Conservation (phyloP, 2,329 filamentous ascomycete genomes). For the Thielaviopsis ethacetica region DNA sequence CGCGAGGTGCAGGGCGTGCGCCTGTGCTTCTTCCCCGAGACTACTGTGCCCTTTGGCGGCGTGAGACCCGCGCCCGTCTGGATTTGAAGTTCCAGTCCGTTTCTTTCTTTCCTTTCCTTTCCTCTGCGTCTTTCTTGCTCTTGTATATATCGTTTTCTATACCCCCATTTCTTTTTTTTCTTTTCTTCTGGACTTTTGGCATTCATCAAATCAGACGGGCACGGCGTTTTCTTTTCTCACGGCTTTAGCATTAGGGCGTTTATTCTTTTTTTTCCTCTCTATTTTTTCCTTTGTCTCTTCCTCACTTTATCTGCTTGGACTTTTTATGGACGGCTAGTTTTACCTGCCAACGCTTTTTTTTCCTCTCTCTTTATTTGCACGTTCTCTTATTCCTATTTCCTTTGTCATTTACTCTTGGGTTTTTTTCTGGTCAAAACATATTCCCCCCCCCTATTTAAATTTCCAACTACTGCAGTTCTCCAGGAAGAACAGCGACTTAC, state of each 20-base stretch:
- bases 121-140: neutral
- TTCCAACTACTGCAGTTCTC: neutral
- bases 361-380: neutral
- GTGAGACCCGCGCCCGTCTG: conserved; percentile 24
- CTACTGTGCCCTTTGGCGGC: conserved; percentile 9
- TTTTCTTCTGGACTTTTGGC: conserved; percentile 7
- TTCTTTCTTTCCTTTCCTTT: conserved; percentile 1
- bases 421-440: neutral
- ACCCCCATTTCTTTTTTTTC: neutral
- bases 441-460: neutral
- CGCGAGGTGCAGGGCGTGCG: conserved; percentile 59
- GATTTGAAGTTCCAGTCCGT: conserved; percentile 25
- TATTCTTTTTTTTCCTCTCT: neutral
- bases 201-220: conserved; percentile 1
- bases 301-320: neutral
- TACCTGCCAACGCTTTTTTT: neutral
- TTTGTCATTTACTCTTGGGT: neutral
- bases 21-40: conserved; percentile 38
- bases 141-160: neutral
- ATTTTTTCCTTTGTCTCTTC: neutral
- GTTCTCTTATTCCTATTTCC: too few species aligned
- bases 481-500: neutral
- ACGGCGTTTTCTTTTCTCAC: conserved; percentile 3
- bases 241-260: neutral
- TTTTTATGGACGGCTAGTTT: too few species aligned